These are phyloP conservation scores for Fusarium cyanostomum DNA, from an alignment of 2,329 filamentous ascomycete species.

Conservation along the genomic window DNA sequence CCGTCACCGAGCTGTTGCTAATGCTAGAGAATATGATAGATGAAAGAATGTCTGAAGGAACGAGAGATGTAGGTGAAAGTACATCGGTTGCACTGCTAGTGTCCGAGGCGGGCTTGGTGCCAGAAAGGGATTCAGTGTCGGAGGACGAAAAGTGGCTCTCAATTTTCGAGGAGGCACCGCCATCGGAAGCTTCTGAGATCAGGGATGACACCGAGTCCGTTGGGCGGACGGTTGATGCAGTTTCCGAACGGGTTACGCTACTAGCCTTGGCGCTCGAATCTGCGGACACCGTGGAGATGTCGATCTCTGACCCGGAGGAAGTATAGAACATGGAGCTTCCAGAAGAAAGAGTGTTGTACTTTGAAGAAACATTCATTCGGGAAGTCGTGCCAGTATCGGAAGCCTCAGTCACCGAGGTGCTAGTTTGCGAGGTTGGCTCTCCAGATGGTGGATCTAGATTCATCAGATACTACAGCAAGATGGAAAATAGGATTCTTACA, in stretches of 20 bases:
- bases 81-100: neutral
- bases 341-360: neutral
- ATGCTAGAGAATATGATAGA: neutral
- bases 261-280: constrained; percentile 34
- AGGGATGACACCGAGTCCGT: constrained; percentile 6
- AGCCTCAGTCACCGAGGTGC: neutral
- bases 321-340: neutral
- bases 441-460: constrained; percentile 14
- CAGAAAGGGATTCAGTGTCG: neutral
- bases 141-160: constrained; percentile 1
- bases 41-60: neutral
- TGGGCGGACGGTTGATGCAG: constrained; percentile 2
- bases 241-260: constrained; percentile 19
- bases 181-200: neutral
- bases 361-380: neutral
- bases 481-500: constrained; percentile 11
- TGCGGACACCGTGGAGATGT: constrained; percentile 12
- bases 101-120: neutral
- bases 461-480: constrained; percentile 7
- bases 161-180: neutral
- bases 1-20: neutral
- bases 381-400: neutral
- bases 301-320: constrained; percentile 4
- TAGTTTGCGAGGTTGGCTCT: constrained; percentile 4
- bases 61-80: neutral